phyloP scores from a whole-genome alignment of 2,329 filamentous ascomycete species.

The Trichophyton equinum region DNA sequence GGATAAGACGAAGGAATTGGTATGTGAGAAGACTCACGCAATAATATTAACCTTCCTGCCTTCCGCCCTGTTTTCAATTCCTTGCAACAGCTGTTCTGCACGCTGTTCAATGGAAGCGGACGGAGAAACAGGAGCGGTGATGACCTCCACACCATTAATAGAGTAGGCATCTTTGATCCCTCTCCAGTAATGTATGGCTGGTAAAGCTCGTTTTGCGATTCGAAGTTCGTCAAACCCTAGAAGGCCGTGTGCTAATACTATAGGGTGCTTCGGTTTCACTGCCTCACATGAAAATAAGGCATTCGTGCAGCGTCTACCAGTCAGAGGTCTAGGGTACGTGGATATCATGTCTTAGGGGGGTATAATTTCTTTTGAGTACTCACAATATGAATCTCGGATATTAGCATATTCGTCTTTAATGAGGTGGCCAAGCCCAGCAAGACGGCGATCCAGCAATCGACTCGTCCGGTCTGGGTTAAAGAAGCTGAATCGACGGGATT shows the following conservation, averaged over 20 bases:
- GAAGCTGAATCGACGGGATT: background rate
- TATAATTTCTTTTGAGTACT: background rate
- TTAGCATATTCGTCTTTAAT: constrained; percentile 52
- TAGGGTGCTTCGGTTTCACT: constrained; percentile 42
- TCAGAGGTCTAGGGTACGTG: background rate
- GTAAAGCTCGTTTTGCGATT: constrained; percentile 38
- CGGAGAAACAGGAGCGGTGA: constrained; percentile 47
- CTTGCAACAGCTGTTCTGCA: constrained; percentile 41
- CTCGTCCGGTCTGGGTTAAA: background rate
- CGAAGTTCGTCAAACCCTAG: constrained; percentile 53
- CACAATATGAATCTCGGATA: constrained; percentile 47
- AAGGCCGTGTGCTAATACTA: constrained; percentile 53
- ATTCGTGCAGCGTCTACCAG: constrained; percentile 32
- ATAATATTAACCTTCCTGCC: constrained; percentile 53
- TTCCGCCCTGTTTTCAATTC: constrained; percentile 41
- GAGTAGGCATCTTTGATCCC: constrained; percentile 48
- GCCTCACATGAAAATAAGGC: background rate
- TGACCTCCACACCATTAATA: constrained; percentile 47
- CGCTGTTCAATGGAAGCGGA: constrained; percentile 48
- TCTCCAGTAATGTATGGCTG: constrained; percentile 52
- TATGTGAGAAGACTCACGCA: constrained; percentile 36
- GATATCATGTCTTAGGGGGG: background rate
- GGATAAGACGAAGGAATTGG: background rate
- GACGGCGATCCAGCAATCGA: constrained; percentile 1
- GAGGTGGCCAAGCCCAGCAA: constrained; percentile 28